phyloP scores from a whole-genome alignment of 176 grass and related monocot genomes.

The Oropetium thomaeum region DNA sequence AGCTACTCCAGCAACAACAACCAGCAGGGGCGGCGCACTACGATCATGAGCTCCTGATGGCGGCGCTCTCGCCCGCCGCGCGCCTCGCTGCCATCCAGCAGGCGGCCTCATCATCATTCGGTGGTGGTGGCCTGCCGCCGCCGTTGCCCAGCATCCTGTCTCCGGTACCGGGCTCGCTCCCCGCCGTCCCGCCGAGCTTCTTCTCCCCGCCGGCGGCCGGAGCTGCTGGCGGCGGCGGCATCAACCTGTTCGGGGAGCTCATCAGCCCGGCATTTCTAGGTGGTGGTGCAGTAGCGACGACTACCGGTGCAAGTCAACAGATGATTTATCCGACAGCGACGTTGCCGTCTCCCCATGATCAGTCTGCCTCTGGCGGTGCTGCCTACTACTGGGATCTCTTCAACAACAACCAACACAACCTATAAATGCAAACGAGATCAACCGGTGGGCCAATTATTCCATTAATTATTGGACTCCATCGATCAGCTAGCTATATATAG shows the following conservation, averaged over 20 bases:
- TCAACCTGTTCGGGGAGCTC: slow-evolving; percentile 32
- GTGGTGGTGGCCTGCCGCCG: neutral
- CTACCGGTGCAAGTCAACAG: neutral
- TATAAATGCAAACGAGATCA: neutral
- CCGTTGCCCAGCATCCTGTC: slow-evolving; percentile 37
- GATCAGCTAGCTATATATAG: no score
- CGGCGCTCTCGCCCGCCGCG: slow-evolving; percentile 21
- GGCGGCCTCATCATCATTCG: no score
- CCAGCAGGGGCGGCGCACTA: no score
- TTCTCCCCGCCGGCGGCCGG: slow-evolving; percentile 25
- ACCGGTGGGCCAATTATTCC: neutral
- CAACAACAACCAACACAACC: slow-evolving; percentile 18
- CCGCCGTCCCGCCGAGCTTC: slow-evolving; percentile 21
- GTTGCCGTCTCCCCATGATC: slow-evolving; percentile 18
- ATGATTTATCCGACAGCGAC: neutral
- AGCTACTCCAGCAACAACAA: neutral
- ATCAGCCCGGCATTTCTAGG: slow-evolving; percentile 38
- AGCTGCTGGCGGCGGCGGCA: neutral
- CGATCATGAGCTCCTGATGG: no score
- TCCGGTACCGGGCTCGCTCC: slow-evolving; percentile 27
- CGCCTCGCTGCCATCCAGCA: slow-evolving; percentile 35
- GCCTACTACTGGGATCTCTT: slow-evolving; percentile 45
- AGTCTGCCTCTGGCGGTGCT: neutral
- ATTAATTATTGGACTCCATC: no score
- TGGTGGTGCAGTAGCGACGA: neutral